Conservation (phyloP, 73 alveolate genomes). For the Breviolum minutum region DNA sequence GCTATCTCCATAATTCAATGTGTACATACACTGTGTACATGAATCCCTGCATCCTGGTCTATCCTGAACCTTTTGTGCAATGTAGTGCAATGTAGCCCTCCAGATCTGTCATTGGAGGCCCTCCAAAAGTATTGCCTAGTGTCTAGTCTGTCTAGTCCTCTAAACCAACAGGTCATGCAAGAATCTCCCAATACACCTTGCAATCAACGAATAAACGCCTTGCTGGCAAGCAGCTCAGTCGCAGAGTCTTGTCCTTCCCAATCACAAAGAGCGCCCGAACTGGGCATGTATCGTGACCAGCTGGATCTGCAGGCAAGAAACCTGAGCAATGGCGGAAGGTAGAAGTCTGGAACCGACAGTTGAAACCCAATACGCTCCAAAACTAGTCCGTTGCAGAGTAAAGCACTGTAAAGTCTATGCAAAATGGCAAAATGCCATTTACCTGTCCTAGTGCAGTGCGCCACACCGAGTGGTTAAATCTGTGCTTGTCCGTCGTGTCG, state of each 20-base stretch:
- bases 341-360: too few species aligned
- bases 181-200: background rate
- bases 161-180: background rate
- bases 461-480: background rate
- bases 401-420: too few species aligned
- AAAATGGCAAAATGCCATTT: too few species aligned
- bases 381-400: too few species aligned
- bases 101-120: background rate
- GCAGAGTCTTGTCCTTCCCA: slow-evolving; percentile 68
- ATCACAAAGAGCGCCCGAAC: slow-evolving; percentile 63
- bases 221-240: slow-evolving; percentile 27
- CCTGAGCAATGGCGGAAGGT: background rate
- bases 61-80: too few species aligned
- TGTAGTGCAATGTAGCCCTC: too few species aligned
- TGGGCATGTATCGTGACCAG: background rate
- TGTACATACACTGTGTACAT: too few species aligned
- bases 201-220: too few species aligned
- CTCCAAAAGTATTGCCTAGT: background rate
- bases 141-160: background rate
- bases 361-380: too few species aligned
- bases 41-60: too few species aligned
- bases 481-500: background rate
- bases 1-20: too few species aligned
- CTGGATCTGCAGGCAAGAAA: slow-evolving; percentile 14
- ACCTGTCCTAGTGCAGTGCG: too few species aligned